These are phyloP conservation scores for Marasmius oreades DNA, from an alignment of 1,284 basidiomycete genomes.

Conservation along the genomic window DNA sequence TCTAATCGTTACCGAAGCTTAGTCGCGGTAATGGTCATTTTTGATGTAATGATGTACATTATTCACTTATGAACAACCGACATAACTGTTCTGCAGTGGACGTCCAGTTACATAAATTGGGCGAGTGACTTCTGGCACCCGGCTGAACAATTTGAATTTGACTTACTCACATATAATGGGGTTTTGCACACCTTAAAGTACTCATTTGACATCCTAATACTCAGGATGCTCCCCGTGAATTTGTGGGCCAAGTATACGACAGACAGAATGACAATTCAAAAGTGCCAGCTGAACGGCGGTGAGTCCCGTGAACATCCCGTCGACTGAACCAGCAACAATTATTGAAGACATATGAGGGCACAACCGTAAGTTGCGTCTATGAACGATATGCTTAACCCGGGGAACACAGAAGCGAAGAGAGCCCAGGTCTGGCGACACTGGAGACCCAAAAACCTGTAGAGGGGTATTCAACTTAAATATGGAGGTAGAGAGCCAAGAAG, in stretches of 20 bases:
- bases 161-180: no score
- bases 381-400: conserved; percentile 43
- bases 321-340: conserved; percentile 14
- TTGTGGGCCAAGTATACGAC: conserved; percentile 30
- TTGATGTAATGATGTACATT: no score
- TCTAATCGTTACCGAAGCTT: no score
- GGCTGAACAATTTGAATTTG: no score
- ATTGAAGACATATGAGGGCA: conserved; percentile 23
- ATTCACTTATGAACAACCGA: no score
- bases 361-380: conserved; percentile 28
- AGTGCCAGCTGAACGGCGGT: conserved; percentile 35
- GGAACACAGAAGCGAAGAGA: conserved; percentile 40
- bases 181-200: no score
- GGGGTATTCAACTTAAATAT: background rate
- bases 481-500: background rate
- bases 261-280: conserved; percentile 28
- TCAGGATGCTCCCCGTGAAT: no score
- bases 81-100: no score
- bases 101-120: no score
- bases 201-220: no score
- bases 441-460: conserved; percentile 18
- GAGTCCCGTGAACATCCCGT: conserved; percentile 24
- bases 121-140: no score
- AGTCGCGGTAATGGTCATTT: no score
- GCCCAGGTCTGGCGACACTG: conserved; percentile 19